phyloP scores from a whole-genome alignment of 441 rosid species.

The Theobroma grandiflorum region DNA sequence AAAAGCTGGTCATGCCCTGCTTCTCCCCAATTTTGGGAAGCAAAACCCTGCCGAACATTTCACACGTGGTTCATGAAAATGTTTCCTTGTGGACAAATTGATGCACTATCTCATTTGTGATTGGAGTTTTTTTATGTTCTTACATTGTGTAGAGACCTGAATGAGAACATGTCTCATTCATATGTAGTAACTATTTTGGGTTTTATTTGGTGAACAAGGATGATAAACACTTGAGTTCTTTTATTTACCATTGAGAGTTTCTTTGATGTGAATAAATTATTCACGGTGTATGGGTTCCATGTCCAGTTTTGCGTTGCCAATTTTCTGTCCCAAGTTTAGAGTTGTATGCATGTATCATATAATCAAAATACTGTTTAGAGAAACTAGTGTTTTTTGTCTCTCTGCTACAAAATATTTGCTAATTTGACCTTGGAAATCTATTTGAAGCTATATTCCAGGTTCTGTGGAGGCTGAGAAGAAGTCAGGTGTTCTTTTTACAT shows the following conservation, averaged over 20 bases:
- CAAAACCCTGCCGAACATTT: background rate
- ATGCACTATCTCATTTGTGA: background rate
- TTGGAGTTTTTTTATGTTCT: background rate
- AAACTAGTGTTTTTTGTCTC: background rate
- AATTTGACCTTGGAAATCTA: constrained; percentile 37
- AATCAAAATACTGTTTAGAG: background rate
- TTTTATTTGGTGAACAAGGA: background rate
- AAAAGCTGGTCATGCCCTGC: background rate
- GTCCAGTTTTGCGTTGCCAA: background rate
- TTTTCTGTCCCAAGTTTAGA: background rate
- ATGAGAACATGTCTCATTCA: background rate
- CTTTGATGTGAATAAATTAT: background rate
- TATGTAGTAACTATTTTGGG: background rate
- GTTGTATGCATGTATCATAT: background rate
- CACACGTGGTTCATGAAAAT: background rate
- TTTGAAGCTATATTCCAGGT: constrained; percentile 60
- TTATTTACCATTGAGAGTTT: background rate
- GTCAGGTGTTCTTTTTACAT: constrained; percentile 61
- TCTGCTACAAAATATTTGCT: constrained; percentile 10
- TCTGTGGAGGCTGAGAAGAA: constrained; percentile 51
- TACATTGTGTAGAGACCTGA: background rate
- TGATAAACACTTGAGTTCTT: background rate
- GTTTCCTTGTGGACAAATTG: background rate
- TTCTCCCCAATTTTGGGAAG: background rate
- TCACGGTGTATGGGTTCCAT: background rate